Percentiles rank a stretch among this genome's conserved stretches.
Conservation (phyloP, 2,329 filamentous ascomycete genomes). For the Botrytis deweyae region DNA sequence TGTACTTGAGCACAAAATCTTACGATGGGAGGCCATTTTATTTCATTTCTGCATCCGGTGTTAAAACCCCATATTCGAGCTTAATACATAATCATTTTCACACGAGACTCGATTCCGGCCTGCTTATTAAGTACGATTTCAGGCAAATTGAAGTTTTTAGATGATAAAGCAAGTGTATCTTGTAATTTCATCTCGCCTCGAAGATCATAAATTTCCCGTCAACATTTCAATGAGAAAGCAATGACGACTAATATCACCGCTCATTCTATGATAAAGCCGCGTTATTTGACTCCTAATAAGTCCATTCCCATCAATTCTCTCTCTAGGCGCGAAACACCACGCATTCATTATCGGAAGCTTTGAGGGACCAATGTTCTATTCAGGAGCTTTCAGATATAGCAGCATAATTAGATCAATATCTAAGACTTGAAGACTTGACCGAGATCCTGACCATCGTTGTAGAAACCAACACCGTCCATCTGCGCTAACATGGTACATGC, state of each 20-base stretch:
- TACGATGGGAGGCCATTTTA: neutral
- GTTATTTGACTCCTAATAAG: neutral
- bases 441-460: conserved; percentile 28
- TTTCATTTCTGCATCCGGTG: neutral
- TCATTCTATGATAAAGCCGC: neutral
- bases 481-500: conserved; percentile 29
- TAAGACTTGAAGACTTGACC: conserved; percentile 19
- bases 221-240: neutral
- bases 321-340: neutral
- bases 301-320: neutral
- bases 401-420: neutral
- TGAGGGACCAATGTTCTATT: neutral
- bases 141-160: neutral
- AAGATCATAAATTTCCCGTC: neutral
- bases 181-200: neutral
- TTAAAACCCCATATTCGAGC: neutral
- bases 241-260: neutral
- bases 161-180: neutral
- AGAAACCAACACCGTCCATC: conserved; percentile 34
- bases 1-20: neutral
- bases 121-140: neutral
- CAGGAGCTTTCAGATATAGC: neutral
- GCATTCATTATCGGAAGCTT: neutral
- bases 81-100: neutral
- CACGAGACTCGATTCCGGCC: neutral